A percentile compares a stretch with the other conserved stretches of the same genome.
Evolutionary conservation across 192 early-diverging fungal genomes (phyloP).

Genomic region (Coemansia sp.): DNA sequence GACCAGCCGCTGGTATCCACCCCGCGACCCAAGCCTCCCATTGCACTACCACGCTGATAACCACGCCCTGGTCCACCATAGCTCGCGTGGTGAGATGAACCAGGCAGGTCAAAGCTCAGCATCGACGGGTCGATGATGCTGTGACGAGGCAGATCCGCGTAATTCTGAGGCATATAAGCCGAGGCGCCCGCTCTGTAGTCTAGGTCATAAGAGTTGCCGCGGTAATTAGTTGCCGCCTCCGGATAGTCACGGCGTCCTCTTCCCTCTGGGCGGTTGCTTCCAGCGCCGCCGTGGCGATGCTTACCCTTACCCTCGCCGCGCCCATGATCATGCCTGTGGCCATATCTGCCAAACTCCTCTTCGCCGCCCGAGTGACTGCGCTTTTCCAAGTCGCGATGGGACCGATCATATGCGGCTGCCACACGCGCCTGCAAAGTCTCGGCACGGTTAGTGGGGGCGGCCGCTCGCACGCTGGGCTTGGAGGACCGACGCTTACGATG

Average conservation of each 20-base stretch:
- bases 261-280: not conserved
- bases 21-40: not conserved
- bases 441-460: slow-evolving; percentile 6
- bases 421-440: slow-evolving; percentile 10
- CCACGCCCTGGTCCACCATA: slow-evolving; percentile 12
- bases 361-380: slow-evolving; percentile 9
- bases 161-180: slow-evolving; percentile 33
- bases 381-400: slow-evolving; percentile 11
- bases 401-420: slow-evolving; percentile 7
- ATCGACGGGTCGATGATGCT: slow-evolving; percentile 58
- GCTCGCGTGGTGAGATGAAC: slow-evolving; percentile 12
- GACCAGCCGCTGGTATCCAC: slow-evolving; percentile 32
- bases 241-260: slow-evolving; percentile 19
- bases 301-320: slow-evolving; percentile 9
- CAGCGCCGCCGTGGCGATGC: slow-evolving; percentile 1
- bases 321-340: not conserved
- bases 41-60: not conserved
- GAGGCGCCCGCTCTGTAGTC: slow-evolving; percentile 22
- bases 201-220: slow-evolving; percentile 19
- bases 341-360: not conserved
- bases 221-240: slow-evolving; percentile 16
- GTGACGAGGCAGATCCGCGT: slow-evolving; percentile 50
- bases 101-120: slow-evolving; percentile 49
- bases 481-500: slow-evolving; percentile 8
- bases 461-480: slow-evolving; percentile 9